Base-by-base conservation (phyloP, 148 eudicot species). In the Euryodendron excelsum region DNA sequence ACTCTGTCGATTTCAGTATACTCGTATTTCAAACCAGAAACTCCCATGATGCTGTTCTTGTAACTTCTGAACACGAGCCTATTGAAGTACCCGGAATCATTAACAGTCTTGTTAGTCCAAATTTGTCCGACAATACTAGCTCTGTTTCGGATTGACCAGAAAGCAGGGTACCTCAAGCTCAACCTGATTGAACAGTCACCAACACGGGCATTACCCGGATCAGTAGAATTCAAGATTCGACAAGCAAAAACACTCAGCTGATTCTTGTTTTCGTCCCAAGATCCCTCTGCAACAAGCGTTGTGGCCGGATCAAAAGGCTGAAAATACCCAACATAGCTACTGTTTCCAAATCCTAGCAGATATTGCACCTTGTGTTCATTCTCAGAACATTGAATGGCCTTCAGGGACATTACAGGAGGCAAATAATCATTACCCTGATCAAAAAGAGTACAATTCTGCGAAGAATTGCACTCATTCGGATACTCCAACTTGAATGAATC, bases 181-280 rank as follows among this genome's bases (percentile, higher is more conserved):
- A 80, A 17, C 69, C 75, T 75, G 9, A 69, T 31, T 5, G 83
- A 80, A 52, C 83, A 80, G 44, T 80, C 79, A 58, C 79, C 83
- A 68, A 80, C 53, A 18, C 1, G 62, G 20, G 69, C 79, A 47
- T 50, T 47, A 1, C 53, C 61, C 10, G 82, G 30, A 34, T 69
- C 72, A 12, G 27, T 28, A 7, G 31, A 13, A 17, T 34, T 44
- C 69, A 60, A 69, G 56, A 80, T 47, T 14, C 69, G 45, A 23
- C 83, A 80, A 58, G 79, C 83, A 18, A 69, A 60, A 0, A 80
- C 34, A 8, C 48, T 60, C 25, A 80, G 9, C 69, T 33, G 68
- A n/a, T 69, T 59, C 73, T 45, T 80, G 4, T 60, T 75, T 34
- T 14, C 70, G 33, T 75, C 69, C 83, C 83, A 80, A 6, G 73